Percentiles rank a stretch among this genome's conserved stretches.
These are phyloP conservation scores for Rhododendron griersonianum DNA, from an alignment of 148 eudicot genomes.

Conservation along the genomic window DNA sequence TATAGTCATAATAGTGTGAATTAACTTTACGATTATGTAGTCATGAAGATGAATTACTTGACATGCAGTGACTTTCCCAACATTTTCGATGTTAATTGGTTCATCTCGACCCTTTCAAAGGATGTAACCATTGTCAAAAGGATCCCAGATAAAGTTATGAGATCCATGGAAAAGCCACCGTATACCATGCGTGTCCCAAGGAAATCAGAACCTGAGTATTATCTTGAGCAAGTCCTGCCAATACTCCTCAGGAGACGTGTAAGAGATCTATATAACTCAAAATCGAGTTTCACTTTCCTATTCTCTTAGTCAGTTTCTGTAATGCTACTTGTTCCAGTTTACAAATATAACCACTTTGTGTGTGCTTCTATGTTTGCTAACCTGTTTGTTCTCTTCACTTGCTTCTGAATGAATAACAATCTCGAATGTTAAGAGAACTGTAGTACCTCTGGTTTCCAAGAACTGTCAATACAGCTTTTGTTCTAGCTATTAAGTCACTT, in stretches of 20 bases:
- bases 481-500: not conserved
- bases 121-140: conserved; percentile 79
- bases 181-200: conserved; percentile 92
- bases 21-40: not conserved
- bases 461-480: not conserved
- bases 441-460: not conserved
- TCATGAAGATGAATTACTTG: conserved; percentile 8
- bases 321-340: not conserved
- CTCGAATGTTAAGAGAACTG: not conserved
- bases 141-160: conserved; percentile 85
- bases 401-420: not conserved
- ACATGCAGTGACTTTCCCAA: conserved; percentile 81
- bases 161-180: conserved; percentile 87
- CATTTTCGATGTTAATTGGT: conserved; percentile 94
- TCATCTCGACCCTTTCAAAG: conserved; percentile 74
- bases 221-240: conserved; percentile 69
- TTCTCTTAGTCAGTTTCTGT: not conserved
- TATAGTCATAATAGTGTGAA: not conserved
- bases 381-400: not conserved
- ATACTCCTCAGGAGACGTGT: conserved; percentile 82
- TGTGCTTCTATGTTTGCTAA: not conserved
- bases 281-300: not conserved
- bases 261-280: conserved; percentile 29
- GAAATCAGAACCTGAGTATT: conserved; percentile 88
- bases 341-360: not conserved